Base-by-base conservation (phyloP, 768 basidiomycete species). In the Auricularia cornea region DNA sequence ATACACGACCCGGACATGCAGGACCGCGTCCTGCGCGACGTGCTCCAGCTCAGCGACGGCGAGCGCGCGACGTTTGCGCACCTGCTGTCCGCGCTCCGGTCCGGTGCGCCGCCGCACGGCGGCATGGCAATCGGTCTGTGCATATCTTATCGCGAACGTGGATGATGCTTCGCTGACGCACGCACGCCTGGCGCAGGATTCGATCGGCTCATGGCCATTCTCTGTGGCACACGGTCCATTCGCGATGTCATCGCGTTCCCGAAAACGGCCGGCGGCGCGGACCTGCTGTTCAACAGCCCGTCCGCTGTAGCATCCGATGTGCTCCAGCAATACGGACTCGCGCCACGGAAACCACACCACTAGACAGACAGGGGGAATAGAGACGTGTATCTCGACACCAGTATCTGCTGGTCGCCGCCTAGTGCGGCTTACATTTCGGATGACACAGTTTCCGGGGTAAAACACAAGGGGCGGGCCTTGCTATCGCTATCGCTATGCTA, bases 181-280 rank as follows among this genome's bases (percentile, higher is more conserved):
- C 51, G 63, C 60, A 59, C 12, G 28, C 4, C 51, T 3, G 56
- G 56, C 66, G 26, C 73, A 95, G 94, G 94, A 56, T 92, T 98
- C 68, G 95, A 98, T 80, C 85, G 95, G 35, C 78, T 98, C 65
- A 89, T 97, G 85, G 82, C 94, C 14, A 94, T 95, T 66, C 81
- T 98, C 3, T 94, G 92, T 78, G 84, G 86, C 66, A 83, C 92
- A 3, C 82, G 83, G 64, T 93, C 93, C 41, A 98, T 98, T 68
- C 83, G 93, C 65, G 94, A 97, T 69, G 95, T 98, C 67, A 96
- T 98, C 67, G 95, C 95, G 23, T 98, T 98, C 78, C 95, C 95
- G 10, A 98, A 98, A 79, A 89, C 90, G 8, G 84, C 85, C 44
- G 83, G 78, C 64, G 94, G 95, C 4, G 82, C 85, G 28, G 95